Percentiles rank a stretch among this genome's conserved stretches.
These are phyloP conservation scores for Cladosporium phlei DNA, from an alignment of 2,329 filamentous ascomycete species.

Conservation along the genomic window DNA sequence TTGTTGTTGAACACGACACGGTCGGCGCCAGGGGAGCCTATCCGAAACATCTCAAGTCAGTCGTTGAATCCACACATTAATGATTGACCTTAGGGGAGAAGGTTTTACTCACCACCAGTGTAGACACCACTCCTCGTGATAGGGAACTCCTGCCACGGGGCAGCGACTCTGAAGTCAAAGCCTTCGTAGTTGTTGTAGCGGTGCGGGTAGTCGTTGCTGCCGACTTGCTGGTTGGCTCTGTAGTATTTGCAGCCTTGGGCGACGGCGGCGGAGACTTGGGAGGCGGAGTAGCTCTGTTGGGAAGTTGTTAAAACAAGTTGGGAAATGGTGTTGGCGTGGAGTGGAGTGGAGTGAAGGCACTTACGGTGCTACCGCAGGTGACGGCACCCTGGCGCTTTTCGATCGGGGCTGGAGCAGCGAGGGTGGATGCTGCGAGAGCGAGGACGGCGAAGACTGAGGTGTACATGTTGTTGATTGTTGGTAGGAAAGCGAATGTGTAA, in stretches of 20 bases:
- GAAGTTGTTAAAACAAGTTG: too few species aligned
- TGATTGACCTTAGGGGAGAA: too few species aligned
- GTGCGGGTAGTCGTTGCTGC: conserved; percentile 32
- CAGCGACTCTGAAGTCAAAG: conserved; percentile 54
- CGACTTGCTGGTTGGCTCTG: conserved; percentile 29
- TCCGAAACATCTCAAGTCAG: conserved; percentile 23
- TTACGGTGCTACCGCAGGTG: conserved; percentile 46
- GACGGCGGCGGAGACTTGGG: conserved; percentile 47
- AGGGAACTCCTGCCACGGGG: conserved; percentile 62
- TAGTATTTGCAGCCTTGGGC: conserved; percentile 51
- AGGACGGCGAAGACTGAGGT: conserved; percentile 27
- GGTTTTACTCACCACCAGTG: conserved; percentile 49
- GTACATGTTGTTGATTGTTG: conserved; percentile 22
- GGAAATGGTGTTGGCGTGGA: not conserved
- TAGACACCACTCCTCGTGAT: conserved; percentile 49
- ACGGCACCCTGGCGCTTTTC: conserved; percentile 43
- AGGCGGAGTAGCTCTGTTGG: conserved; percentile 45
- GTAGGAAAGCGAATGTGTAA: conserved; percentile 9
- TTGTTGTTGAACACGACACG: conserved; percentile 59
- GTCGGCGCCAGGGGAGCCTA: conserved; percentile 60
- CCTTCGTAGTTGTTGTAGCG: conserved; percentile 45
- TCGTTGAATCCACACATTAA: too few species aligned
- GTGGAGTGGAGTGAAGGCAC: too few species aligned
- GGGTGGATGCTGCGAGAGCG: conserved; percentile 25
- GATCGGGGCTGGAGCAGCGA: conserved; percentile 26